Evolutionary conservation across 2,329 filamentous ascomycete genomes (phyloP).

Genomic region (Penicillium sp.): DNA sequence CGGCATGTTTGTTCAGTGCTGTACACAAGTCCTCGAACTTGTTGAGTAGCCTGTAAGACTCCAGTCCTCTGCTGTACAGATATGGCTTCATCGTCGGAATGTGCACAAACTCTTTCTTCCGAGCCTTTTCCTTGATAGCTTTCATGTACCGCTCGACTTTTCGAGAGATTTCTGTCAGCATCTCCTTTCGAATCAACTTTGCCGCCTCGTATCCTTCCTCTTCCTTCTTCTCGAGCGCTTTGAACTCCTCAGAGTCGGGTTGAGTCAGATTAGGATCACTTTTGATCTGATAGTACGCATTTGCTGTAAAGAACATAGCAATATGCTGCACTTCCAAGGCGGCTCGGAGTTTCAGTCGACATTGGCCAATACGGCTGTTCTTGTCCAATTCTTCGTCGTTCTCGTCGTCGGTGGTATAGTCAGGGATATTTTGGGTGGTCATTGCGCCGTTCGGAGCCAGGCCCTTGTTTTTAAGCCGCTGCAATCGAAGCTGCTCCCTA

Average conservation of each 20-base stretch:
- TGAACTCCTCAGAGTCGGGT: slow-evolving; percentile 68
- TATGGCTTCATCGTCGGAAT: slow-evolving; percentile 63
- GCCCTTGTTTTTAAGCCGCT: slow-evolving; percentile 37
- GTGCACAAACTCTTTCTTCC: slow-evolving; percentile 59
- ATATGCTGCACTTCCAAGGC: slow-evolving; percentile 80
- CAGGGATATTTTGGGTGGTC: slow-evolving; percentile 18
- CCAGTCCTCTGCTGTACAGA: slow-evolving; percentile 65
- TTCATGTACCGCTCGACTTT: slow-evolving; percentile 68
- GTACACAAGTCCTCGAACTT: slow-evolving; percentile 66
- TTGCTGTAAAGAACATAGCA: slow-evolving; percentile 81
- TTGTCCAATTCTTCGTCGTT: slow-evolving; percentile 43
- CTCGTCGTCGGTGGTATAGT: slow-evolving; percentile 37
- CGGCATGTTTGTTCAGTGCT: slow-evolving; percentile 71
- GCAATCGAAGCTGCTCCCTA: slow-evolving; percentile 60
- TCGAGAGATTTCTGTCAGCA: slow-evolving; percentile 61
- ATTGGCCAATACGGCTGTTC: slow-evolving; percentile 55
- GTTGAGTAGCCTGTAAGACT: slow-evolving; percentile 67
- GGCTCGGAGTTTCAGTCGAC: slow-evolving; percentile 67
- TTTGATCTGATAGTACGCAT: slow-evolving; percentile 81
- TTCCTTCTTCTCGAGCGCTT: slow-evolving; percentile 69
- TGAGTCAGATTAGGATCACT: slow-evolving; percentile 64
- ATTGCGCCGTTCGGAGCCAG: slow-evolving; percentile 26
- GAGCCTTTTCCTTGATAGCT: slow-evolving; percentile 58
- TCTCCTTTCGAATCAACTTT: slow-evolving; percentile 74
- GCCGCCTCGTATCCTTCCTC: slow-evolving; percentile 74